Evolutionary conservation across 1,284 basidiomycete species (phyloP).

Genomic region (Termitomyces sp.): DNA sequence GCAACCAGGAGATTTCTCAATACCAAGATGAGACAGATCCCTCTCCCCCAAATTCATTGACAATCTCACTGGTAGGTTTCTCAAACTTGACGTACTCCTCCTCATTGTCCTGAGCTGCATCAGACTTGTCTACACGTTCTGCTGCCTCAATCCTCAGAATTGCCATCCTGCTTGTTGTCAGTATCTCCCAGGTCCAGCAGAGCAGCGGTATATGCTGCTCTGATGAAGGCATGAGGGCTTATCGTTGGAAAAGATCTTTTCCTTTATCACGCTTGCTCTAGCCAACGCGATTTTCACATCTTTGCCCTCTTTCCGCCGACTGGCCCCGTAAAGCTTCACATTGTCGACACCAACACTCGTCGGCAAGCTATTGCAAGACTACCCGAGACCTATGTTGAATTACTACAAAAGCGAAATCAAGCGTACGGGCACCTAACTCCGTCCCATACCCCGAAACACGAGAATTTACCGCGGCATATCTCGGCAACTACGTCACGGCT

Average conservation of each 20-base stretch:
- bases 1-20: too few species aligned
- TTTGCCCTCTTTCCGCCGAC: slow-evolving; percentile 83
- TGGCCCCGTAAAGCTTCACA: slow-evolving; percentile 74
- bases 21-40: too few species aligned
- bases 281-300: slow-evolving; percentile 78
- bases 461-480: slow-evolving; percentile 74
- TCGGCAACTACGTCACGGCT: slow-evolving; percentile 75
- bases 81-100: too few species aligned
- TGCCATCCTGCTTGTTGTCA: too few species aligned
- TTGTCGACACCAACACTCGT: slow-evolving; percentile 86
- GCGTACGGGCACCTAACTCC: slow-evolving; percentile 39
- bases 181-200: too few species aligned
- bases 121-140: too few species aligned
- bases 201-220: too few species aligned
- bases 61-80: too few species aligned
- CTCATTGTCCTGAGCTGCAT: too few species aligned
- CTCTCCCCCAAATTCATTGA: too few species aligned
- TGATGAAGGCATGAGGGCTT: neutral
- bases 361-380: slow-evolving; percentile 81
- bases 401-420: slow-evolving; percentile 45
- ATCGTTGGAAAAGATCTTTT: slow-evolving; percentile 83
- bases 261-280: slow-evolving; percentile 84
- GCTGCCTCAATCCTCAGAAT: too few species aligned
- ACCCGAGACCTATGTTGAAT: slow-evolving; percentile 65
- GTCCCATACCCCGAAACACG: slow-evolving; percentile 70